These are phyloP conservation scores for Primulina tabacum DNA, from an alignment of 257 asterid genomes.

Conservation along the genomic window DNA sequence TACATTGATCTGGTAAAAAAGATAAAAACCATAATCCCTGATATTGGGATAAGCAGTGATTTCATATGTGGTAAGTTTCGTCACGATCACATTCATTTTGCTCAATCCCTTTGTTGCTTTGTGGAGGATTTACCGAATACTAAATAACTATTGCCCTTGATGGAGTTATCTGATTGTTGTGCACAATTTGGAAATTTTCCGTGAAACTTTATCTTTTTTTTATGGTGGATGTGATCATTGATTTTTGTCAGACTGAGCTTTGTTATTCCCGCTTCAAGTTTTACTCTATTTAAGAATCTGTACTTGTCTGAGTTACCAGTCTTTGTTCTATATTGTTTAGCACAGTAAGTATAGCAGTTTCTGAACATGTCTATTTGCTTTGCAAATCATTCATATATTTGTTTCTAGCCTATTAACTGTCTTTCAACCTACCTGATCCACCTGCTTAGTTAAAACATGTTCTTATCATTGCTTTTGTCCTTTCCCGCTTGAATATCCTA, in stretches of 20 bases:
- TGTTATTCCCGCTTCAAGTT: background rate
- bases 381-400: background rate
- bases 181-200: background rate
- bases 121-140: constrained; percentile 8
- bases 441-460: background rate
- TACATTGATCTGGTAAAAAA: constrained; percentile 83
- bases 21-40: constrained; percentile 71
- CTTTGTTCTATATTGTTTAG: background rate
- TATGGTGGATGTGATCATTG: background rate
- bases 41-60: constrained; percentile 93
- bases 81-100: constrained; percentile 18
- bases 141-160: background rate
- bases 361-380: background rate
- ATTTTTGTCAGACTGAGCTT: background rate
- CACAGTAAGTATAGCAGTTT: background rate
- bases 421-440: background rate
- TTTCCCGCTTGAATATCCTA: background rate
- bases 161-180: background rate
- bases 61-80: constrained; percentile 81
- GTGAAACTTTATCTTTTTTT: background rate
- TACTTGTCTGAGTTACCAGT: too few relatives aligned
- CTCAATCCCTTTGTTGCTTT: constrained; percentile 4
- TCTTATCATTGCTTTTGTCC: background rate
- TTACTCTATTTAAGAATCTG: too few relatives aligned
- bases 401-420: background rate